phyloP scores from a whole-genome alignment of 495 filamentous ascomycete species.

The Elasticomyces elasticus region DNA sequence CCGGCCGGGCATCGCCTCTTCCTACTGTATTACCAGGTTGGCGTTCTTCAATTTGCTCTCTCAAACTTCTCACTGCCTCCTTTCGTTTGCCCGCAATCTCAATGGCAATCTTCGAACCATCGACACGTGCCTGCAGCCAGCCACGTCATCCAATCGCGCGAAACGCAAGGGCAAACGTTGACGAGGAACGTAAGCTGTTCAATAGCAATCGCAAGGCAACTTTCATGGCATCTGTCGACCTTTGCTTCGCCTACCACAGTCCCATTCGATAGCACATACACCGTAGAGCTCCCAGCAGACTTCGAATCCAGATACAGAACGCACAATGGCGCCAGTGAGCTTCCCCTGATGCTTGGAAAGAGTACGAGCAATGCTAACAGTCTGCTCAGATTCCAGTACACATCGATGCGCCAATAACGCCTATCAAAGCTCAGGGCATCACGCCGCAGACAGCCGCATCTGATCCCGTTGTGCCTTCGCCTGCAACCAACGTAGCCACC shows the following conservation, averaged over 20 bases:
- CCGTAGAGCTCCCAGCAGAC: neutral
- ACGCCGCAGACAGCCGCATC: constrained; percentile 43
- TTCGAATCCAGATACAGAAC: too few relatives aligned
- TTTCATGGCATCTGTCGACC: neutral
- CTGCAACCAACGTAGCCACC: constrained; percentile 12
- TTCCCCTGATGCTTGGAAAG: too few relatives aligned
- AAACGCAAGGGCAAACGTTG: neutral
- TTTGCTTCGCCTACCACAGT: neutral
- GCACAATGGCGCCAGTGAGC: too few relatives aligned
- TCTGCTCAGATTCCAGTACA: constrained; percentile 51
- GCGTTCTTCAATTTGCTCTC: constrained; percentile 1
- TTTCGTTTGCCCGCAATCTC: constrained; percentile 3
- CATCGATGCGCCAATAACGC: constrained; percentile 48
- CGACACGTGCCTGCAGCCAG: constrained; percentile 15
- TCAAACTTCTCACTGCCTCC: constrained; percentile 36
- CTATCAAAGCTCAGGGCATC: constrained; percentile 39
- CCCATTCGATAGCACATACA: constrained; percentile 5
- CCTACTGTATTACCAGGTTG: constrained; percentile 18
- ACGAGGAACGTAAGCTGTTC: neutral
- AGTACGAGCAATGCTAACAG: too few relatives aligned
- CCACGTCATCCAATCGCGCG: neutral
- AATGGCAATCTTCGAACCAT: constrained; percentile 36
- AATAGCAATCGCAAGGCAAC: neutral
- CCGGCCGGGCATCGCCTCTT: constrained; percentile 16
- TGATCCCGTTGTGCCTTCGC: constrained; percentile 33